Conservation (phyloP, 202 grass and related monocot genomes). For the Zizania palustris region DNA sequence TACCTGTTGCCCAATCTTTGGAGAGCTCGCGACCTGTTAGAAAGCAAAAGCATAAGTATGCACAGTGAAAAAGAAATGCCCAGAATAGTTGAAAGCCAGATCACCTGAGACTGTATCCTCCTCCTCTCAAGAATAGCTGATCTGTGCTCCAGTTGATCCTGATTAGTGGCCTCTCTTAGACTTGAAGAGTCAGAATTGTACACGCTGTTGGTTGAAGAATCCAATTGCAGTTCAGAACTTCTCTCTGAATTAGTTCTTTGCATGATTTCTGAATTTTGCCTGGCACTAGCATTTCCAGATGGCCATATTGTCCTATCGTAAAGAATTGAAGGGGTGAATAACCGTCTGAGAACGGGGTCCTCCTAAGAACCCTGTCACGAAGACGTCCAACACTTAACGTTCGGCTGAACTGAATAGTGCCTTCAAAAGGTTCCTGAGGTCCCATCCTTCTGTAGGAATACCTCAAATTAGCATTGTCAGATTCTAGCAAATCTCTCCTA, state of each 20-base stretch:
- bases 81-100: slow-evolving; percentile 41
- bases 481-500: slow-evolving; percentile 66
- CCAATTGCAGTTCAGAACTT: slow-evolving; percentile 52
- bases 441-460: slow-evolving; percentile 63
- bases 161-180: slow-evolving; percentile 54
- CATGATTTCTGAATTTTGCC: slow-evolving; percentile 57
- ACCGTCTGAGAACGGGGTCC: slow-evolving; percentile 76
- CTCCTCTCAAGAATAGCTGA: slow-evolving; percentile 94
- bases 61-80: slow-evolving; percentile 20
- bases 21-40: slow-evolving; percentile 89
- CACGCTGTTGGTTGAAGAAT: slow-evolving; percentile 48
- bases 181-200: slow-evolving; percentile 39
- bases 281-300: slow-evolving; percentile 53
- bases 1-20: slow-evolving; percentile 95
- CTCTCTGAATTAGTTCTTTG: slow-evolving; percentile 68
- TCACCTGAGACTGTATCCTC: slow-evolving; percentile 92
- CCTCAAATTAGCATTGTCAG: slow-evolving; percentile 54
- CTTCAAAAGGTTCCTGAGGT: slow-evolving; percentile 81
- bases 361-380: slow-evolving; percentile 89
- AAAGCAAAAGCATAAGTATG: slow-evolving; percentile 42
- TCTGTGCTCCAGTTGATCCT: slow-evolving; percentile 78
- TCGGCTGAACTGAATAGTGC: slow-evolving; percentile 83
- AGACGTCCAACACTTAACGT: slow-evolving; percentile 84
- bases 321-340: slow-evolving; percentile 62
- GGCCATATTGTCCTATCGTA: slow-evolving; percentile 68